A percentile compares a stretch with the other conserved stretches of the same genome.
Evolutionary conservation across 169 alveolate species (phyloP).

Genomic region (Plasmodium knowlesi): DNA sequence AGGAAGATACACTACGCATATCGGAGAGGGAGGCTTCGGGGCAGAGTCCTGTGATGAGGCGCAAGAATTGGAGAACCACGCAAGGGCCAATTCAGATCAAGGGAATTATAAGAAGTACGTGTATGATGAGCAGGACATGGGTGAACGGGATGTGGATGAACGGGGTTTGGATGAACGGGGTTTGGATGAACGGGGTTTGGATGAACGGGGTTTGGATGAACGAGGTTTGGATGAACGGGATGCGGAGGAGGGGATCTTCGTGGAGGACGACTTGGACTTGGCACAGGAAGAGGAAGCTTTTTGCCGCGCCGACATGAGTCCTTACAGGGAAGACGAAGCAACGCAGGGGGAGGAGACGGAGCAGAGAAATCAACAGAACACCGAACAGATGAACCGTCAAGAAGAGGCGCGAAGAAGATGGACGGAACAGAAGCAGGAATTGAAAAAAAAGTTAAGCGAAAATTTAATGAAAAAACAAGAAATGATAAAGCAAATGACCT

Average conservation of each 20-base stretch:
- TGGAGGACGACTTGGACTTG: background rate
- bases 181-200: background rate
- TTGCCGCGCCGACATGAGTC: background rate
- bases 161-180: background rate
- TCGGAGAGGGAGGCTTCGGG: background rate
- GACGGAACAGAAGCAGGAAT: constrained; percentile 5
- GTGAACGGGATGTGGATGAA: background rate
- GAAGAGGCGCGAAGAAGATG: background rate
- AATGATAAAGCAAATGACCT: constrained; percentile 29
- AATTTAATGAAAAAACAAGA: constrained; percentile 50
- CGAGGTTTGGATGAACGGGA: background rate
- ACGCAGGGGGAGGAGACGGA: background rate
- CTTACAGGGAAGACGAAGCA: background rate
- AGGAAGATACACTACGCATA: background rate
- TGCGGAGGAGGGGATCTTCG: background rate
- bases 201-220: background rate
- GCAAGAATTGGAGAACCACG: background rate
- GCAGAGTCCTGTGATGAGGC: background rate
- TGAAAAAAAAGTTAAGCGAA: constrained; percentile 15
- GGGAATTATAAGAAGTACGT: background rate
- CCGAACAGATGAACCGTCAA: background rate
- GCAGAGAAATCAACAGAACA: background rate
- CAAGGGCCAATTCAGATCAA: background rate
- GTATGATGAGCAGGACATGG: background rate
- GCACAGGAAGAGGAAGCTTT: background rate